Evolutionary conservation across 2,329 filamentous ascomycete species (phyloP), one percentile per base, ranked within the genome.

Genomic region (Talaromyces atroroseus): DNA sequence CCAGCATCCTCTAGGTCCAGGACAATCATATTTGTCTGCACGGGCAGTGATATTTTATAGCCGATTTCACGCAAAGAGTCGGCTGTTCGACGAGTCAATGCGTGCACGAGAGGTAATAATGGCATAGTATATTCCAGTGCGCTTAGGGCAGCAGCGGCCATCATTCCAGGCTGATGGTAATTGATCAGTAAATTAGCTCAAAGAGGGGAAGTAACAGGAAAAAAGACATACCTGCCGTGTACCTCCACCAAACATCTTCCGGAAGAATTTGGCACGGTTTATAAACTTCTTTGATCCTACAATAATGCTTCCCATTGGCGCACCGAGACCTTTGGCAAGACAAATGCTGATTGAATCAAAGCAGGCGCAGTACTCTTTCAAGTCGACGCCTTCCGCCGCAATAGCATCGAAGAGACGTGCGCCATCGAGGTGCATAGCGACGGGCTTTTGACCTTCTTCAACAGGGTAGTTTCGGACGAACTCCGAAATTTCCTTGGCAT

Each of bases 311-410:
- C 69, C 68, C 59, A 71, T 63, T 0, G 68, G 68, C 11, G 68
- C 68, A 20, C 68, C 68, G 11, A 70, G 62, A 3, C 67, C 66
- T 54, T 71, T 71, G 7, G 68, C 63, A 21, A 71, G 58, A 51
- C 67, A 71, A 45, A 71, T 64, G n/a, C 63, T 66, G 16, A 69
- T 63, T 12, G 61, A 67, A 54, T 72, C 69, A 56, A 72, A 71
- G 48, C 63, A 63, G 14, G 59, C 61, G 26, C 64, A 65, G 54
- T 70, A 72, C 2, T 71, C 68, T 26, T 61, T 61, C 10, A 69
- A 49, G 21, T 59, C 55, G 6, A 63, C 58, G 0, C 62, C 64
- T 53, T 63, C 63, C 16, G 66, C 65, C 2, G 64, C 58, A 16
- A 66, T 58, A 16, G 62, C 68, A 46, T 72, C 61, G 50, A 63